Evolutionary conservation across 192 early-diverging fungal genomes (phyloP), one percentile per base, ranked within the genome.

Genomic region (Linnemannia zychae): DNA sequence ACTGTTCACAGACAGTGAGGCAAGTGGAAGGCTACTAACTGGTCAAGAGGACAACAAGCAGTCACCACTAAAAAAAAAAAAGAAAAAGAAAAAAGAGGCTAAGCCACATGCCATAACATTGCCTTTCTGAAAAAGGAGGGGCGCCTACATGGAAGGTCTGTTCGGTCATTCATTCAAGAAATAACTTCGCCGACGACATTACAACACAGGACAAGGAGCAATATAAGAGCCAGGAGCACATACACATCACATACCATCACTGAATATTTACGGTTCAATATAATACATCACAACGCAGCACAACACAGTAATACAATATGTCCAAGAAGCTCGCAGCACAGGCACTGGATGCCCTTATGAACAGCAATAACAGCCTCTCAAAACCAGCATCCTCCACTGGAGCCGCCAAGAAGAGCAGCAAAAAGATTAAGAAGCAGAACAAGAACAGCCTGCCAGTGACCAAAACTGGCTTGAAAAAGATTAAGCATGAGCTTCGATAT

Each of bases 401-500:
- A 20, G 65, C 75, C 48, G 31, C 22, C 48, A 74, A 48, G 28
- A 73, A 31, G 47, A 60, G 31, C 36, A 60, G 57, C 20, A 69
- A 18, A 33, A 80, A 74, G 40, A 74, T 50, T n/a, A 13, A 50
- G 18, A 70, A 66, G 46, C 49, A 49, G 9, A 78, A 72, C 36
- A 71, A 71, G 57, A 71, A 20, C 36, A 67, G 28, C 36, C 36
- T 90, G 34, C 89, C 89, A 63, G 81, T 78, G 71, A 88, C 84
- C 34, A 90, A 90, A 33, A 84, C 74, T 4, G 89, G 89, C 11
- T 40, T 90, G 46, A 88, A 88, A 38, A 90, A 87, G 70, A 79
- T 88, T 7, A 90, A 90, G 53, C 81, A 87, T 67, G 87, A 90
- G 78, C 31, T 88, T 33, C 72, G 87, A 36, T 90, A 90, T 63